These are phyloP conservation scores for Termitomyces sp. DNA, from an alignment of 768 basidiomycete genomes.

Conservation along the genomic window DNA sequence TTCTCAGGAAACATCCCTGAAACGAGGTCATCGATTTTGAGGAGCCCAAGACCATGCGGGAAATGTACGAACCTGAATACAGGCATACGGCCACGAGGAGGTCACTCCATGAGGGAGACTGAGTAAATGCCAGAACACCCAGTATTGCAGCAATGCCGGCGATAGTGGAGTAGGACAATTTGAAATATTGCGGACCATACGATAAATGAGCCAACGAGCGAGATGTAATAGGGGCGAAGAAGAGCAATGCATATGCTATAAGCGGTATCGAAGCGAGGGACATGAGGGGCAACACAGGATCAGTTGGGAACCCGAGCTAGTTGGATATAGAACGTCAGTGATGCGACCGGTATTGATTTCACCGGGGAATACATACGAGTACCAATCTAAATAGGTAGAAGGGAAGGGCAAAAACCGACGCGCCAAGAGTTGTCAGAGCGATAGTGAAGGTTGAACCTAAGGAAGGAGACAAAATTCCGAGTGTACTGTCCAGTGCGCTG, in stretches of 20 bases:
- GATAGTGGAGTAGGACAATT: constrained; percentile 52
- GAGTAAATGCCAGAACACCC: constrained; percentile 61
- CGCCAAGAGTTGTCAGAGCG: constrained; percentile 55
- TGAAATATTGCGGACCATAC: constrained; percentile 51
- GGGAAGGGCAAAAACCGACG: constrained; percentile 56
- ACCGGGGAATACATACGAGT: constrained; percentile 37
- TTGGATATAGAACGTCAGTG: constrained; percentile 1
- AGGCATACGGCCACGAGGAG: constrained; percentile 50
- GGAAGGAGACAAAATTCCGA: constrained; percentile 50
- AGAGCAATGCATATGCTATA: constrained; percentile 57
- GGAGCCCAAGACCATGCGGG: neutral
- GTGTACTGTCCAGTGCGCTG: constrained; percentile 57
- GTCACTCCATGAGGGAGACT: constrained; percentile 55
- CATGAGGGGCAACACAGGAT: constrained; percentile 49
- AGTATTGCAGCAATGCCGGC: constrained; percentile 44
- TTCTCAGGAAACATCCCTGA: constrained; percentile 50
- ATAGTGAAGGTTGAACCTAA: constrained; percentile 52
- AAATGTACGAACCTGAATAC: constrained; percentile 50
- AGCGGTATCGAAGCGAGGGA: constrained; percentile 58
- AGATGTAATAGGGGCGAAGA: constrained; percentile 48
- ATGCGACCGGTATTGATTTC: neutral
- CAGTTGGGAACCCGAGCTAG: constrained; percentile 44
- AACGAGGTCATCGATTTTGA: neutral
- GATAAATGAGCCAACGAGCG: constrained; percentile 41
- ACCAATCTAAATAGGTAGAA: constrained; percentile 58